phyloP scores from a whole-genome alignment of 2,329 filamentous ascomycete species.

The Cladophialophora exuberans region DNA sequence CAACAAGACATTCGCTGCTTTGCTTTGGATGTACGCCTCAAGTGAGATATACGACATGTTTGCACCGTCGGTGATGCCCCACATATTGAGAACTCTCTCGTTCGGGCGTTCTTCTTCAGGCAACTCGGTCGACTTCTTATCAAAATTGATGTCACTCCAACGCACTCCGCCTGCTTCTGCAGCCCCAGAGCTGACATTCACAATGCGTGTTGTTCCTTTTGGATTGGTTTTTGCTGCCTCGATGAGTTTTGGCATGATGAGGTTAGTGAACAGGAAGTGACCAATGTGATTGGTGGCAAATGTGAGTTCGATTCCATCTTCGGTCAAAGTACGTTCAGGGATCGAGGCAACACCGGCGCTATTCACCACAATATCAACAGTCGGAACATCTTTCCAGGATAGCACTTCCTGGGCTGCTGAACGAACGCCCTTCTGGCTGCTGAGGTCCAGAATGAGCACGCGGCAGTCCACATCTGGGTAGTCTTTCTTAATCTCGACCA shows the following conservation, averaged over 20 bases:
- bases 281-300: conserved; percentile 45
- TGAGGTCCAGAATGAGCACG: conserved; percentile 41
- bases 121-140: conserved; percentile 29
- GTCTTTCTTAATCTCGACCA: conserved; percentile 29
- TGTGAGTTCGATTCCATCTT: conserved; percentile 44
- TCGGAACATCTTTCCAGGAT: conserved; percentile 29
- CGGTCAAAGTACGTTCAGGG: conserved; percentile 29
- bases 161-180: conserved; percentile 37
- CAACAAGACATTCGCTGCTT: conserved; percentile 53
- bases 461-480: conserved; percentile 34
- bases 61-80: conserved; percentile 10
- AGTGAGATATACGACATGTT: conserved; percentile 40
- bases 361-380: conserved; percentile 48
- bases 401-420: conserved; percentile 39
- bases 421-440: conserved; percentile 38
- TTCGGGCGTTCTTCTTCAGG: conserved; percentile 27
- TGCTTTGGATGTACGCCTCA: conserved; percentile 49
- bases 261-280: conserved; percentile 45
- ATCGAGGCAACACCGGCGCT: conserved; percentile 47
- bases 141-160: conserved; percentile 41
- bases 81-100: conserved; percentile 7
- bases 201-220: conserved; percentile 29
- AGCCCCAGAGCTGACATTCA: conserved; percentile 37
- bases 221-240: conserved; percentile 31
- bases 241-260: conserved; percentile 41